Conservation (phyloP, 225 moss, liverwort and hornwort species). For the Rhytidiadelphus loreus region DNA sequence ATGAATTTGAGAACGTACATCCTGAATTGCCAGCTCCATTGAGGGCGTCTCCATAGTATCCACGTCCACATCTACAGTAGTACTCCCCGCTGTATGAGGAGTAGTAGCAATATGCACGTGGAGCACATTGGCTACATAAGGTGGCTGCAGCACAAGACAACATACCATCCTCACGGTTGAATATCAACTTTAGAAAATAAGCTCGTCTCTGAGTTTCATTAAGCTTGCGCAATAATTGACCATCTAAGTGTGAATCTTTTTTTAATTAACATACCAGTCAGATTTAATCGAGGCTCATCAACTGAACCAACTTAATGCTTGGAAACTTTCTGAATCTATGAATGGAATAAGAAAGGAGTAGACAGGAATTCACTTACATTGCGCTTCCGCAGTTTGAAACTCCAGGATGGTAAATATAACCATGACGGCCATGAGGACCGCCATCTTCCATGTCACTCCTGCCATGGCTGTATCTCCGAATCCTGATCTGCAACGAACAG, state of each 20-base stretch:
- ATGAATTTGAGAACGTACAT: not conserved
- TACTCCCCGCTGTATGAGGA: not conserved
- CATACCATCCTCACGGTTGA: not conserved
- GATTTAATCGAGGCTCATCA: not conserved
- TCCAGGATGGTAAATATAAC: not conserved
- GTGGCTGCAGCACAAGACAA: not conserved
- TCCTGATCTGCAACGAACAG: not conserved
- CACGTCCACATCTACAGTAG: not conserved
- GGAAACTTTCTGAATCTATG: not conserved
- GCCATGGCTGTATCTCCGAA: not conserved
- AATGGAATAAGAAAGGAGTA: not conserved
- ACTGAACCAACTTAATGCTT: not conserved
- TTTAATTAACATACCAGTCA: not conserved
- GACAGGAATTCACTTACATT: not conserved
- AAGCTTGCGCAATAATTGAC: not conserved
- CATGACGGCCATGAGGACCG: not conserved
- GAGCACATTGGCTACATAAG: not conserved
- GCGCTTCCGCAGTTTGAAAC: not conserved
- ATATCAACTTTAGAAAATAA: not conserved
- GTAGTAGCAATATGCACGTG: not conserved
- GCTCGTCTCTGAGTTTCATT: not conserved
- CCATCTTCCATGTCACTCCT: conserved; percentile 1
- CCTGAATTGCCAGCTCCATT: not conserved
- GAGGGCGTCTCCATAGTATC: not conserved
- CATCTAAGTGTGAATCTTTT: not conserved